Conservation (phyloP, 768 basidiomycete species). For the Tulasnella calospora region DNA sequence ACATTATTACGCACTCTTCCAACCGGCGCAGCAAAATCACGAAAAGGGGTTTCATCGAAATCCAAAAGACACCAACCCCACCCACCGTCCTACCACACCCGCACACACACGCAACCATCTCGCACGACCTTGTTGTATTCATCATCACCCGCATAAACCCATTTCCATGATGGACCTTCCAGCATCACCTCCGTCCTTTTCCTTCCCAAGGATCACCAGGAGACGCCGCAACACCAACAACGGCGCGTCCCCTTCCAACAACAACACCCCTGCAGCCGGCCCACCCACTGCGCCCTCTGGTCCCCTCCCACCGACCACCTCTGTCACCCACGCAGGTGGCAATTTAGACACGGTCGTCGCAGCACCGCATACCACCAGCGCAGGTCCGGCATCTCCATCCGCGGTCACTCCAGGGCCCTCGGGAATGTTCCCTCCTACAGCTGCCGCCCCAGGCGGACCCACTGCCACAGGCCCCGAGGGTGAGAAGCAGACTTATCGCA, state of each 20-base stretch:
- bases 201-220: conserved; percentile 22
- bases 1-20: not conserved
- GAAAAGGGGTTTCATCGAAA: not conserved
- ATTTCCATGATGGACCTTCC: conserved; percentile 24
- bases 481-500: conserved; percentile 46
- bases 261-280: conserved; percentile 4
- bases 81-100: not conserved
- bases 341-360: not conserved
- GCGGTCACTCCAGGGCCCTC: not conserved
- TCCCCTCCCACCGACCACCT: not conserved
- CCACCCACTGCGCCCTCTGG: not conserved
- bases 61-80: not conserved
- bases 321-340: not conserved
- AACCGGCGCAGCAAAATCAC: not conserved
- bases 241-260: conserved; percentile 16
- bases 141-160: not conserved
- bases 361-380: not conserved
- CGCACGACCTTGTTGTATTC: no score
- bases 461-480: not conserved
- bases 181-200: conserved; percentile 21
- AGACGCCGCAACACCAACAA: conserved; percentile 19
- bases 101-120: no score
- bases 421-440: not conserved
- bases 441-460: not conserved
- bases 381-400: not conserved